Base-by-base conservation (phyloP, 228 moss, liverwort and hornwort species). In the Sphagnum fallax region DNA sequence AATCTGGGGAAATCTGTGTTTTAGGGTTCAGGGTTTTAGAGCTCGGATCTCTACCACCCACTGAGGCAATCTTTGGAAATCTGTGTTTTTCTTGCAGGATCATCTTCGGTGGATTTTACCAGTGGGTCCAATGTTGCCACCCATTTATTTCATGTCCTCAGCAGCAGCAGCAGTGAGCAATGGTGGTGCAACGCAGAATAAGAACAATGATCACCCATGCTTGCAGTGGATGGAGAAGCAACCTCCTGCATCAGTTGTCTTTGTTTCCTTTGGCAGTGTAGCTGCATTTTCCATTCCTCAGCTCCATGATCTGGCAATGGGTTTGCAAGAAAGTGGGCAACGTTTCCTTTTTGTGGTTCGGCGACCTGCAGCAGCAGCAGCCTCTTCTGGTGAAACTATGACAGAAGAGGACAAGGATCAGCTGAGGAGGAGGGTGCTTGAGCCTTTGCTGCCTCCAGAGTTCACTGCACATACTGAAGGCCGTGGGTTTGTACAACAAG, bases 71-170 rank as follows among this genome's bases (percentile, higher is more conserved):
- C 16, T 16, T 16, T 16, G 16, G 16, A 16, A 32, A 32, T 32
- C 32, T 32, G 32, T 32, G 32, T 32, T 32, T 32, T 32, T 3
- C 2, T 32, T 3, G 32, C 32, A 32, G 32, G 3, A 32, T 32
- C 83, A 80, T 59, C 49, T 16, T 48, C 60, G 75, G 58, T 80
- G 77, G 13, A 68, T 83, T 61, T 77, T 80, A 51, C 80, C 83
- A 4, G 73, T 83, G 53, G 80, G 80, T 47, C 83, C 83, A 1
- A 14, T 83, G 65, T 18, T 83, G 65, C 80, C 83, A 14, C 67
- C 65, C 65, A 60, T 60, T 4, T 80, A 77, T 52, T 77, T 83
- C 71, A 64, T 66, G 50, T 59, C 72, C 6, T 10, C 66, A 10
- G 48, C 0, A 0, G 6, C 18, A 50, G 9, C 16, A 16, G 58